Evolutionary conservation across 768 basidiomycete genomes (phyloP).

Genomic region (Agrocybe praecox): DNA sequence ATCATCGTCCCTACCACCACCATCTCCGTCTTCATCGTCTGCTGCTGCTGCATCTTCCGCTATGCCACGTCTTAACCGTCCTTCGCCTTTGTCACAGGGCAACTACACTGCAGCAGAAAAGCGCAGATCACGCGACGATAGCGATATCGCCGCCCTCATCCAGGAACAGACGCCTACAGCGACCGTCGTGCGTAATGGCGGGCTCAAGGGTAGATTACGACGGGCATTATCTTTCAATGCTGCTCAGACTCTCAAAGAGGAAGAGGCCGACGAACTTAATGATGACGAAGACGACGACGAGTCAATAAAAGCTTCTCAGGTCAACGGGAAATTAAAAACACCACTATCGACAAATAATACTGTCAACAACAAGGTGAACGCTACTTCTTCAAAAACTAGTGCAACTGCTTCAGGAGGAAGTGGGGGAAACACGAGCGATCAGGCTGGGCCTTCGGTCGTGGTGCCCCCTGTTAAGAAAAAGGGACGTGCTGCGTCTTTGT

Average conservation of each 20-base stretch:
- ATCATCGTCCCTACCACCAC: neutral
- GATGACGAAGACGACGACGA: conserved; percentile 42
- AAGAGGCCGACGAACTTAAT: conserved; percentile 39
- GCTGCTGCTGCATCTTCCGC: neutral
- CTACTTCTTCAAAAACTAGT: conserved; percentile 22
- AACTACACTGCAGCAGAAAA: conserved; percentile 65
- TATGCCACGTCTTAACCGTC: conserved; percentile 46
- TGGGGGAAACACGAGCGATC: conserved; percentile 34
- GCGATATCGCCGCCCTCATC: conserved; percentile 62
- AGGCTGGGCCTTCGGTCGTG: conserved; percentile 50
- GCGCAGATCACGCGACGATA: conserved; percentile 79
- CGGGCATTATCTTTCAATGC: conserved; percentile 71
- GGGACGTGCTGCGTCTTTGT: conserved; percentile 71
- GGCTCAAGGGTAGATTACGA: conserved; percentile 77
- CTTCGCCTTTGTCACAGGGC: conserved; percentile 74
- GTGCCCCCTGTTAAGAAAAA: conserved; percentile 64
- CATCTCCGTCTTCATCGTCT: neutral
- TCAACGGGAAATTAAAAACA: conserved; percentile 34
- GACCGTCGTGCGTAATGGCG: conserved; percentile 55
- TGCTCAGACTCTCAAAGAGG: conserved; percentile 52
- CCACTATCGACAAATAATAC: conserved; percentile 31
- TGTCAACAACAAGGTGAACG: conserved; percentile 18
- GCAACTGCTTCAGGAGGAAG: no score
- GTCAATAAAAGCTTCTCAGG: conserved; percentile 49
- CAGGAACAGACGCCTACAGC: conserved; percentile 39